phyloP scores from a whole-genome alignment of 352 stramenopile genomes.

The Globisporangium sylvaticum region DNA sequence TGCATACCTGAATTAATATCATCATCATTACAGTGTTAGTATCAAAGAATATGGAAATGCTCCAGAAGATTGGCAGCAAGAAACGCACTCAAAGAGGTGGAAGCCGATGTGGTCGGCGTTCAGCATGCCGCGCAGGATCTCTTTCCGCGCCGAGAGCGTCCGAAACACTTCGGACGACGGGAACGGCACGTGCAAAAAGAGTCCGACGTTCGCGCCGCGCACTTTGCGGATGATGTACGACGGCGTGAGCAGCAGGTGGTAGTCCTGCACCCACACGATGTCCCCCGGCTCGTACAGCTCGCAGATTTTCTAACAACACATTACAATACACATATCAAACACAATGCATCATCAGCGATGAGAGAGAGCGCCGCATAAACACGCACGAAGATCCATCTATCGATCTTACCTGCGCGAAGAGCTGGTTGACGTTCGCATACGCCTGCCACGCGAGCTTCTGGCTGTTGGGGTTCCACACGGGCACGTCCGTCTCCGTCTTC shows the following conservation, averaged over 20 bases:
- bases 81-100: slow-evolving; percentile 89
- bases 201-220: slow-evolving; percentile 89
- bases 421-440: slow-evolving; percentile 94
- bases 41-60: too few relatives aligned
- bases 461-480: slow-evolving; percentile 59
- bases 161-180: slow-evolving; percentile 97
- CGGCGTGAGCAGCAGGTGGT: slow-evolving; percentile 96
- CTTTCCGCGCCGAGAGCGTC: slow-evolving; percentile 91
- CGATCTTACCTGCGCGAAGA: slow-evolving; percentile 71
- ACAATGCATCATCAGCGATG: neutral
- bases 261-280: slow-evolving; percentile 97
- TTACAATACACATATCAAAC: neutral
- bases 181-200: slow-evolving; percentile 99
- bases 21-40: neutral
- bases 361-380: neutral
- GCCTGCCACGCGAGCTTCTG: slow-evolving; percentile 87
- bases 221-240: slow-evolving; percentile 92
- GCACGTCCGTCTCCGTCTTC: slow-evolving; percentile 14
- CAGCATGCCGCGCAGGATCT: slow-evolving; percentile 88
- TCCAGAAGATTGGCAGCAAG: neutral
- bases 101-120: slow-evolving; percentile 92
- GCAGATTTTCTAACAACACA: slow-evolving; percentile 45
- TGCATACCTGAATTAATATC: slow-evolving; percentile 29
- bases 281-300: slow-evolving; percentile 79
- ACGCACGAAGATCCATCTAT: slow-evolving; percentile 15